Evolutionary conservation across 73 alveolate species (phyloP), one percentile per base, ranked within the genome.

Genomic region (Diophrys sp.): DNA sequence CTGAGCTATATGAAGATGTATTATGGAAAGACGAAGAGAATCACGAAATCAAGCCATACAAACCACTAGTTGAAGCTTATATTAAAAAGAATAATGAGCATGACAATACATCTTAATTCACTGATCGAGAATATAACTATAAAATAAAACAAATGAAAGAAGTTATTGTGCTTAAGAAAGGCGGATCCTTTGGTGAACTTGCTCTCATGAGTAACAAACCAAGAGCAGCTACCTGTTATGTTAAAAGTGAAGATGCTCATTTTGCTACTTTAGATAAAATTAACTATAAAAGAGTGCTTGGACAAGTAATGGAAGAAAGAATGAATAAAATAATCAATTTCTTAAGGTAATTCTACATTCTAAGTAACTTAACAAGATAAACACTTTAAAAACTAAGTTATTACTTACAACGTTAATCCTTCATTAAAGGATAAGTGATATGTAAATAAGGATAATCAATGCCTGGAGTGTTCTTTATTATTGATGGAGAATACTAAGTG

Each of bases 171-270:
- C 8, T 82, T 67, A 69, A 56, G 1, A 70, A 73, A 34, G 90
- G 90, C 1, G 18, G 74, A 44, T 33, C 80, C 23, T 86, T 86
- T 66, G 93, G 93, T 28, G 93, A 86, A 68, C 89, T 86, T 0
- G 93, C 90, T 18, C 73, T 86, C 24, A 84, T 80, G 84, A 80
- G 74, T 29, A 54, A 73, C 23, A 73, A 86, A 55, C 93, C 93
- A 1, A 56, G 93, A 66, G 87, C 89, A 5, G 93, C 93, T 1
- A 73, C 90, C 11, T 5, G 33, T 68, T 44, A 44, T 18, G 62
- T 18, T 44, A 44, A 44, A 44, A 44, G n/a, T 18, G 18, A 44
- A 44, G 86, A 80, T 28, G 71, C 90, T 31, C 83, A 86, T 25
- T 31, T 86, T 26, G 90, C 84, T 8, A 56, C 69, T 11, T 24